Evolutionary conservation across 2,329 filamentous ascomycete genomes (phyloP).

Genomic region (Nothophaeocryptopus gaeumannii): DNA sequence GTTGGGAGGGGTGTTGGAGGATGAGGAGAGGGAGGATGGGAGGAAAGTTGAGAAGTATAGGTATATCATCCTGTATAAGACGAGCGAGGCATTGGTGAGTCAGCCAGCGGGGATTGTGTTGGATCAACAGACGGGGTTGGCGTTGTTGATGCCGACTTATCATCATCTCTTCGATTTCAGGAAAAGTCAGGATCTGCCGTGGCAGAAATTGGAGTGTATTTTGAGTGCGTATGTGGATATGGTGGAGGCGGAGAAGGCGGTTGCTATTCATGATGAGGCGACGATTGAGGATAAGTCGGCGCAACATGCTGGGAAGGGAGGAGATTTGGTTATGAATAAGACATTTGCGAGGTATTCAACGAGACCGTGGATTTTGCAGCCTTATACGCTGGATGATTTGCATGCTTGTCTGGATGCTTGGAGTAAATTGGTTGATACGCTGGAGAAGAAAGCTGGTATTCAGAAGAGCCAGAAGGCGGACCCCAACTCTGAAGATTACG

Average conservation of each 20-base stretch:
- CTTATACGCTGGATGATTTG: slow-evolving; percentile 33
- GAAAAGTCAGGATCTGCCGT: slow-evolving; percentile 30
- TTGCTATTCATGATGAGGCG: slow-evolving; percentile 31
- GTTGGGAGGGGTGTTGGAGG: slow-evolving; percentile 31
- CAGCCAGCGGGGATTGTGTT: slow-evolving; percentile 34
- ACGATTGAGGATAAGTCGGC: slow-evolving; percentile 20
- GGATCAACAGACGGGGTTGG: slow-evolving; percentile 31
- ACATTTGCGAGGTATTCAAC: slow-evolving; percentile 25
- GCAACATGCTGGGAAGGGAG: slow-evolving; percentile 9
- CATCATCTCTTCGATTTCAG: slow-evolving; percentile 32
- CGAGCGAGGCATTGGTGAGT: slow-evolving; percentile 29
- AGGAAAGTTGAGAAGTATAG: slow-evolving; percentile 28
- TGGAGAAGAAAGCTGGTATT: slow-evolving; percentile 30
- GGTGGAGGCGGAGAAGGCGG: slow-evolving; percentile 35
- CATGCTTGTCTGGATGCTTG: slow-evolving; percentile 30
- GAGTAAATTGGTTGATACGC: slow-evolving; percentile 29
- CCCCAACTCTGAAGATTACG: slow-evolving; percentile 20
- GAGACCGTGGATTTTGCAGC: slow-evolving; percentile 33
- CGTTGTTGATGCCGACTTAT: slow-evolving; percentile 36
- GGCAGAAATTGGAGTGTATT: slow-evolving; percentile 36
- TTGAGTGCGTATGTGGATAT: slow-evolving; percentile 36
- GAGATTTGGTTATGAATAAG: slow-evolving; percentile 21
- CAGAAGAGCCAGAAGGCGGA: slow-evolving; percentile 5
- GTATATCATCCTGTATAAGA: slow-evolving; percentile 33
- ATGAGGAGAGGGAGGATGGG: slow-evolving; percentile 25